Base-by-base conservation (phyloP, 495 filamentous ascomycete species). In the Neurospora sp. region DNA sequence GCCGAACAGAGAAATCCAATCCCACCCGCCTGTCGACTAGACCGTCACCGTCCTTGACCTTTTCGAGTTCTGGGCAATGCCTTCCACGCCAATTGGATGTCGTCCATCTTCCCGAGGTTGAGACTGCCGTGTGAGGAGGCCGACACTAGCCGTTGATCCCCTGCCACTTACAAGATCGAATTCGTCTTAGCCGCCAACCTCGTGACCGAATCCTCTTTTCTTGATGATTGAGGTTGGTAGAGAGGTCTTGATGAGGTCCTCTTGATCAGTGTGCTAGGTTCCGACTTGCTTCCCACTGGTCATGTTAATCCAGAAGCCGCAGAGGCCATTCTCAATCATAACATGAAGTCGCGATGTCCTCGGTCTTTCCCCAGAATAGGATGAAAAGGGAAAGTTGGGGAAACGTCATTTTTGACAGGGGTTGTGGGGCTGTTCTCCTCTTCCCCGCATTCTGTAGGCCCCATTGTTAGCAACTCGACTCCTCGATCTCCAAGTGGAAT, bases 131-230 rank as follows among this genome's bases (percentile, higher is more conserved):
- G 53, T 35, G 27, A 65, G 53, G 69, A 73, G 72, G 75, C 75
- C 75, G 75, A 77, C 70, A 73, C 61, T 77, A 77, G 75, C 75
- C 75, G 75, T 72, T 65, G 27, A 65, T 35, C 27, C 53, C 53
- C 53, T 65, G 27, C 53, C 53, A 65, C 53, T 65, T 65, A 61
- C 53, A 65, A 37, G 53, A 65, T 65, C 53, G 53, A 35, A 31
- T 65, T 65, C 27, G 53, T 65, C 53, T 65, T 65, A 35, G 53
- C 27, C 53, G 27, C 31, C 14, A 35, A 65, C 53, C 53, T 65
- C 27, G 53, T 65, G 53, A 37, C 27, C 27, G 27, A 65, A 31
- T 9, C 27, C 48, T 65, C 53, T 31, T 35, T 35, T 31, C 12
- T 65, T 35, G 53, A 31, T 65, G 12, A 31, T 31, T 65, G 53